Evolutionary conservation across 441 rosid genomes (phyloP).

Genomic region (Kokia cookei): DNA sequence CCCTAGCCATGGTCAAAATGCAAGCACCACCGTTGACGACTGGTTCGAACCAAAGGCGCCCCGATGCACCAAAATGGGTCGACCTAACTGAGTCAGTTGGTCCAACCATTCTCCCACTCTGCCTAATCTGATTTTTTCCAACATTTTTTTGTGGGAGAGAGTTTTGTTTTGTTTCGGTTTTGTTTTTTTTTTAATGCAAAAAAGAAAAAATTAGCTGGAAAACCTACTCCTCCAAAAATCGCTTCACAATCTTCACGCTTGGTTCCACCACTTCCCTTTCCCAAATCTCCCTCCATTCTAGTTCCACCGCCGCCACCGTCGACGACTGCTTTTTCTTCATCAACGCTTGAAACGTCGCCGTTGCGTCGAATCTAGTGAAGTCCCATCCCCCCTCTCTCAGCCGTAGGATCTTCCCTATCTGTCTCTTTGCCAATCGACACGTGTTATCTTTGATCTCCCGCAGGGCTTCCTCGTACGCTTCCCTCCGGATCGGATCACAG

Average conservation of each 20-base stretch:
- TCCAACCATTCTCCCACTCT: background rate
- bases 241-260: constrained; percentile 74
- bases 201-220: constrained; percentile 24
- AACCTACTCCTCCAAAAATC: constrained; percentile 70
- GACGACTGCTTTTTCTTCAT: constrained; percentile 11
- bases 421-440: constrained; percentile 66
- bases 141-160: too few relatives aligned
- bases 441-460: constrained; percentile 69
- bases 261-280: constrained; percentile 58
- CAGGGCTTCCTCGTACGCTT: constrained; percentile 58
- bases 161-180: background rate
- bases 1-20: background rate
- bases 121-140: background rate
- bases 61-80: background rate
- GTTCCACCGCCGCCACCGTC: background rate
- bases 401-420: constrained; percentile 53
- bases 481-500: constrained; percentile 27
- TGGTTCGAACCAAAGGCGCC: background rate
- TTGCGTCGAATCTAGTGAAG: constrained; percentile 60
- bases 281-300: constrained; percentile 55
- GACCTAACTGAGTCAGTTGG: background rate
- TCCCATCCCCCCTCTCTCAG: constrained; percentile 64
- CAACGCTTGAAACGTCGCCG: constrained; percentile 49
- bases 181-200: background rate
- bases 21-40: background rate